Evolutionary conservation across 306 rosid genomes (phyloP), one percentile per base, ranked within the genome.

Genomic region (Castanopsis chinensis): DNA sequence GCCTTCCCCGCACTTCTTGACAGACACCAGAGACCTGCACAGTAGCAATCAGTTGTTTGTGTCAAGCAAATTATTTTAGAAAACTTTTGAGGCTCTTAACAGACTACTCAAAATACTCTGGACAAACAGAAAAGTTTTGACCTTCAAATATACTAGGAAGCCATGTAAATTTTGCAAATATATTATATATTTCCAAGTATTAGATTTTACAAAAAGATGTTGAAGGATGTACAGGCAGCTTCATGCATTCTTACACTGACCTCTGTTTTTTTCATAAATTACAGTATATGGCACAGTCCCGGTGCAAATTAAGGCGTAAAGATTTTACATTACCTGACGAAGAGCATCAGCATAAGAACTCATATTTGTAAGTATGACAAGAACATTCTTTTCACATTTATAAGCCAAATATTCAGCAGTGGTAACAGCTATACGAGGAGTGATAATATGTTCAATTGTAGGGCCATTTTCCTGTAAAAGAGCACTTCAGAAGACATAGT

Each of bases 281-380:
- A 23, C 19, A 23, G 3, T 4, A 23, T 41, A 27, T 5, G 35
- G 19, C 20, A 25, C 20, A 12, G 13, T 23, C 53, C 51, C 72
- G 17, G 20, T 49, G 6, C 23, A 74, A 74, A 56, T 65, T 56
- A 64, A 59, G 60, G 74, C 6, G n/a, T 56, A 55, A 67, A 53
- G 35, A 52, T 28, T 56, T 79, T 21, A 69, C 71, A 17, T 87
- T 90, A 93, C 98, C 99, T 93, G 94, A 86, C 99, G 97, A 83
- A 95, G 99, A 79, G 99, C 97, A 85, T 95, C 99, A 9, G 98
- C 99, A 83, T 93, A 95, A 76, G 99, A 95, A 90, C 99, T 95
- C 99, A 93, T 95, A 82, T 93, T 97, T 45, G 96, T 95, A 80
- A 93, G 92, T 59, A 95, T 95, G 88, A 95, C 99, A 78, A 95